phyloP scores from a whole-genome alignment of 129 eudicot genomes.

The Ambrosia artemisiifolia region DNA sequence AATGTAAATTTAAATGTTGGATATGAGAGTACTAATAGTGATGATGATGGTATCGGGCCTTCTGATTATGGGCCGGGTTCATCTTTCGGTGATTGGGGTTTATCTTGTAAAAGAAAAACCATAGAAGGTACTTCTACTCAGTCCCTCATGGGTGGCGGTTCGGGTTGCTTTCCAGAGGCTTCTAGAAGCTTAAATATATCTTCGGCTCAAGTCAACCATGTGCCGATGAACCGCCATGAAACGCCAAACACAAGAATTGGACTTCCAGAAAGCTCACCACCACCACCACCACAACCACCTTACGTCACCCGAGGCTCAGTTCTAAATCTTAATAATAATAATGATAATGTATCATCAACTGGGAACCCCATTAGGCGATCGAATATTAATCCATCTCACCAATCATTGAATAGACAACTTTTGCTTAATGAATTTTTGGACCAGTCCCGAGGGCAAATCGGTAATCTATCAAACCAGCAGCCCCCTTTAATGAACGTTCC shows the following conservation, averaged over 20 bases:
- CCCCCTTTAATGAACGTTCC: conserved; percentile 35
- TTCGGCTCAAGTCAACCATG: conserved; percentile 32
- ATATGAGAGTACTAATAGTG: conserved; percentile 23
- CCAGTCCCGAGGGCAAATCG: conserved; percentile 30
- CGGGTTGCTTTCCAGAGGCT: conserved; percentile 44
- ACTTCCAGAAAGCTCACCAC: conserved; percentile 36
- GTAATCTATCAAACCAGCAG: conserved; percentile 35
- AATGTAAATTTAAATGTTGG: conserved; percentile 37
- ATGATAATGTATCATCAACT: conserved; percentile 15
- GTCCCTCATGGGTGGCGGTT: conserved; percentile 38
- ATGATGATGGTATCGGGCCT: conserved; percentile 33
- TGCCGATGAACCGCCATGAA: conserved; percentile 30
- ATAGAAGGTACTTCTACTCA: conserved; percentile 65
- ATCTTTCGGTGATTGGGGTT: conserved; percentile 50
- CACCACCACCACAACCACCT: conserved; percentile 31
- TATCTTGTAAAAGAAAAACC: conserved; percentile 66
- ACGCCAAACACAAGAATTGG: conserved; percentile 39
- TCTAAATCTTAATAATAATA: conserved; percentile 17
- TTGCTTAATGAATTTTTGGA: conserved; percentile 46
- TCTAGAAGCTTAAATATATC: conserved; percentile 53
- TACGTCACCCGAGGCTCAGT: conserved; percentile 27
- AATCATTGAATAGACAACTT: conserved; percentile 32
- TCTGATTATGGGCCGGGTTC: conserved; percentile 43
- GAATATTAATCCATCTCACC: conserved; percentile 24
- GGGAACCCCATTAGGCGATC: conserved; percentile 38